Evolutionary conservation across 352 stramenopile genomes (phyloP).

Genomic region (Phytopythium aichiense): DNA sequence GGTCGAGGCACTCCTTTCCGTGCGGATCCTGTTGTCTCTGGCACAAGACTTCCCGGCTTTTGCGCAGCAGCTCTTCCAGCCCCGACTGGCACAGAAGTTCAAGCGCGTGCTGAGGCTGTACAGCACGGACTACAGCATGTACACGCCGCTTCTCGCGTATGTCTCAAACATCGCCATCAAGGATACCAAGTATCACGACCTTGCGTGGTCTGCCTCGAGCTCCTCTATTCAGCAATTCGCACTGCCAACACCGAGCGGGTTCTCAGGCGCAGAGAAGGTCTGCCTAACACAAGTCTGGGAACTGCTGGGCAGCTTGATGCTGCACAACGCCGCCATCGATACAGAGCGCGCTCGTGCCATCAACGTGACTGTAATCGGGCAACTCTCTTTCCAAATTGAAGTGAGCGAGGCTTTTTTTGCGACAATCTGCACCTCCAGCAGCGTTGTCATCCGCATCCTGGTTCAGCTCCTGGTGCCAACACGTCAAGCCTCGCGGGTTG

Average conservation of each 20-base stretch:
- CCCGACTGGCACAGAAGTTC: conserved; percentile 25
- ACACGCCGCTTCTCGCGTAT: conserved; percentile 60
- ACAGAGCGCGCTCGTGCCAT: conserved; percentile 23
- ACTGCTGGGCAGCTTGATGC: conserved; percentile 49
- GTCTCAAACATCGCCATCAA: conserved; percentile 52
- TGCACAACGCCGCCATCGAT: conserved; percentile 31
- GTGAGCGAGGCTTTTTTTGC: conserved; percentile 46
- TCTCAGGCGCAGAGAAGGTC: conserved; percentile 10
- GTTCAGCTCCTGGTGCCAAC: conserved; percentile 26
- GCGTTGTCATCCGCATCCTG: conserved; percentile 38
- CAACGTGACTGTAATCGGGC: conserved; percentile 39
- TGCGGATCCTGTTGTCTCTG: conserved; percentile 58
- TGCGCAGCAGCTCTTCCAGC: conserved; percentile 38
- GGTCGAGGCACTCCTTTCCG: conserved; percentile 36
- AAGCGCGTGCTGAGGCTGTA: conserved; percentile 41
- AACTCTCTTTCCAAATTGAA: conserved; percentile 46
- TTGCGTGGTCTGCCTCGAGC: conserved; percentile 8
- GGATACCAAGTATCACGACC: conserved; percentile 55
- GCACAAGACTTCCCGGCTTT: conserved; percentile 44
- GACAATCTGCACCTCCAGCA: conserved; percentile 48
- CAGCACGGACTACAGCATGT: conserved; percentile 43
- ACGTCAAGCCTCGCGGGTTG: neutral
- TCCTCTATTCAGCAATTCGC: conserved; percentile 23
- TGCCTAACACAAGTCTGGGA: conserved; percentile 64
- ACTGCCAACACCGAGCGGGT: conserved; percentile 19